Conservation (phyloP, 148 eudicot genomes). For the Spergularia marina region DNA sequence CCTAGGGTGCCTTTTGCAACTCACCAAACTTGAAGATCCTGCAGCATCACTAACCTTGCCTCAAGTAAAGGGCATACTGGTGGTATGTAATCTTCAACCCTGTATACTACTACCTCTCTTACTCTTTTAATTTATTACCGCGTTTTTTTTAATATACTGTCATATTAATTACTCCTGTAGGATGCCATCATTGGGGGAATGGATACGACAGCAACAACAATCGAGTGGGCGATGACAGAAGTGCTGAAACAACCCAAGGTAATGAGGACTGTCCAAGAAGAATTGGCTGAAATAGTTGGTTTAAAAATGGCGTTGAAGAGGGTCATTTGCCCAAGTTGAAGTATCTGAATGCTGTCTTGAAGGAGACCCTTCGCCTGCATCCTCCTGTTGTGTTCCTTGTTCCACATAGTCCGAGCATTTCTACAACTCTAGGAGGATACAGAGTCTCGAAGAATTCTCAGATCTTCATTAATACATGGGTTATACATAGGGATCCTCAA, state of each 20-base stretch:
- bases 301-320: constrained; percentile 32
- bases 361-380: constrained; percentile 42
- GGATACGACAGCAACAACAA: constrained; percentile 31
- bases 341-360: constrained; percentile 39
- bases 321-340: constrained; percentile 25
- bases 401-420: constrained; percentile 27
- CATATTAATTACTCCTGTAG: constrained; percentile 10
- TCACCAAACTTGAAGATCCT: constrained; percentile 22
- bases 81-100: constrained; percentile 26
- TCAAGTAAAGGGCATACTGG: constrained; percentile 41
- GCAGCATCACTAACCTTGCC: constrained; percentile 20
- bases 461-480: constrained; percentile 28
- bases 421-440: constrained; percentile 36
- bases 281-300: constrained; percentile 31
- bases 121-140: no score
- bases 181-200: constrained; percentile 36
- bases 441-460: constrained; percentile 27
- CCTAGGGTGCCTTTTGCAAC: constrained; percentile 35
- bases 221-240: constrained; percentile 46
- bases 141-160: background rate
- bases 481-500: constrained; percentile 37
- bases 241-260: constrained; percentile 25
- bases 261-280: constrained; percentile 32
- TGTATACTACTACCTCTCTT: no score
- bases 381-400: constrained; percentile 29